phyloP scores from a whole-genome alignment of 2,329 filamentous ascomycete species.

The Akanthomyces muscarius region DNA sequence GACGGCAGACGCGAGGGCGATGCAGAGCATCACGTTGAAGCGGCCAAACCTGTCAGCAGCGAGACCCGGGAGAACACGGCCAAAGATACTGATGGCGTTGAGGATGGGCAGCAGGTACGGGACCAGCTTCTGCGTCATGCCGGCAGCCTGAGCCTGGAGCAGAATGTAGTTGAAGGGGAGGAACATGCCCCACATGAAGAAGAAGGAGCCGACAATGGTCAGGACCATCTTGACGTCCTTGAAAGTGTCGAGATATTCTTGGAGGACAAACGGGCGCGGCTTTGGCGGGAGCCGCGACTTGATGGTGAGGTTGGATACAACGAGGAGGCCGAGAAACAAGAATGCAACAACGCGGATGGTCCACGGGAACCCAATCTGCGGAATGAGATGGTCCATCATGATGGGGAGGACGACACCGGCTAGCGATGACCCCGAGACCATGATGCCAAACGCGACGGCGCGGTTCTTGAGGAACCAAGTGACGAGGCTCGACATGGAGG shows the following conservation, averaged over 20 bases:
- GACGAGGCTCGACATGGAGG: constrained; percentile 38
- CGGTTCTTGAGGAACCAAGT: constrained; percentile 52
- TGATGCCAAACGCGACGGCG: constrained; percentile 50
- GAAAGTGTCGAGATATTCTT: constrained; percentile 45
- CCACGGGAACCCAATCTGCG: constrained; percentile 43
- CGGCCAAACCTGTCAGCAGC: constrained; percentile 42
- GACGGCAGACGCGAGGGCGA: constrained; percentile 46
- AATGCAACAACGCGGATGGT: constrained; percentile 46
- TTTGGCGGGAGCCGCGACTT: constrained; percentile 42
- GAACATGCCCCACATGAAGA: constrained; percentile 55
- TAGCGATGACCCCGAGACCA: constrained; percentile 50
- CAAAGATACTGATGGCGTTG: constrained; percentile 49
- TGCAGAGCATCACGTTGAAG: constrained; percentile 48
- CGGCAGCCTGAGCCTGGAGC: constrained; percentile 43
- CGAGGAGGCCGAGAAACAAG: constrained; percentile 38
- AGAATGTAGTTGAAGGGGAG: constrained; percentile 52
- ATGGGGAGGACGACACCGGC: constrained; percentile 59
- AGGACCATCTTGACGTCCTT: constrained; percentile 42
- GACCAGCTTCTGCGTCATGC: constrained; percentile 38
- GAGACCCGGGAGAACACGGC: constrained; percentile 49
- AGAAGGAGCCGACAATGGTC: constrained; percentile 43
- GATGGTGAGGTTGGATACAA: constrained; percentile 35
- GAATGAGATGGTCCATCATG: constrained; percentile 52
- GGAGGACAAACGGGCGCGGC: constrained; percentile 40
- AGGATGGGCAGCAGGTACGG: constrained; percentile 54